A percentile compares a stretch with the other conserved stretches of the same genome.
Conservation (phyloP, 768 basidiomycete genomes). For the Kwoniella botswanensis region DNA sequence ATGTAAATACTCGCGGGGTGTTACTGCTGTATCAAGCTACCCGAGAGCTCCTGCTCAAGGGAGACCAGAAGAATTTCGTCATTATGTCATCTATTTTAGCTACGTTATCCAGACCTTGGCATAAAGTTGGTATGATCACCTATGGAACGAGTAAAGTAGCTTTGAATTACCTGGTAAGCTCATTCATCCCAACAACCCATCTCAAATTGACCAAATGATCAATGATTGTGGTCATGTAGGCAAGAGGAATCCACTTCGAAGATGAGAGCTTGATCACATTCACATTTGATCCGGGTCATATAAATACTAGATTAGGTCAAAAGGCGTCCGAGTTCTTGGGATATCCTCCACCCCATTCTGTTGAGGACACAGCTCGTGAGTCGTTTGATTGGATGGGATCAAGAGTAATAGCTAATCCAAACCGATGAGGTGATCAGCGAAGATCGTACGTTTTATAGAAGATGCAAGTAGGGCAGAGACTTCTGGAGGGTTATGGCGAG, state of each 20-base stretch:
- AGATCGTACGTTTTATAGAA: background rate
- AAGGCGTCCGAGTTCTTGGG: background rate
- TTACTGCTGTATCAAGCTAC: background rate
- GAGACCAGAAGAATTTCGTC: background rate
- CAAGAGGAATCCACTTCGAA: slow-evolving; percentile 11
- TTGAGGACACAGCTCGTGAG: slow-evolving; percentile 11
- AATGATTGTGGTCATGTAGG: background rate
- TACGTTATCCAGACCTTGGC: background rate
- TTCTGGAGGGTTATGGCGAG: background rate
- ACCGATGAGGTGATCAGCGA: background rate
- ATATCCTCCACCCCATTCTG: background rate
- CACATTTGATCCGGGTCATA: slow-evolving; percentile 6
- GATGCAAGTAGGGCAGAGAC: slow-evolving; percentile 1
- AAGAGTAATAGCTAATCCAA: background rate
- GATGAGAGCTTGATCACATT: slow-evolving; percentile 6
- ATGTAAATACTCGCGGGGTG: background rate
- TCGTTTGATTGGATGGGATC: background rate
- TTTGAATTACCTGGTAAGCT: slow-evolving; percentile 6
- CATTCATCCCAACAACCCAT: background rate
- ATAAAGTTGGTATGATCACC: background rate
- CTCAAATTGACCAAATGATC: too few species aligned
- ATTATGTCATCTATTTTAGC: background rate
- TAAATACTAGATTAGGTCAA: background rate
- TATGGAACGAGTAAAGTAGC: slow-evolving; percentile 10
- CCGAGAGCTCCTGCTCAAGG: background rate